Evolutionary conservation across 1,284 basidiomycete species (phyloP).

Genomic region (Ustilago sp.): DNA sequence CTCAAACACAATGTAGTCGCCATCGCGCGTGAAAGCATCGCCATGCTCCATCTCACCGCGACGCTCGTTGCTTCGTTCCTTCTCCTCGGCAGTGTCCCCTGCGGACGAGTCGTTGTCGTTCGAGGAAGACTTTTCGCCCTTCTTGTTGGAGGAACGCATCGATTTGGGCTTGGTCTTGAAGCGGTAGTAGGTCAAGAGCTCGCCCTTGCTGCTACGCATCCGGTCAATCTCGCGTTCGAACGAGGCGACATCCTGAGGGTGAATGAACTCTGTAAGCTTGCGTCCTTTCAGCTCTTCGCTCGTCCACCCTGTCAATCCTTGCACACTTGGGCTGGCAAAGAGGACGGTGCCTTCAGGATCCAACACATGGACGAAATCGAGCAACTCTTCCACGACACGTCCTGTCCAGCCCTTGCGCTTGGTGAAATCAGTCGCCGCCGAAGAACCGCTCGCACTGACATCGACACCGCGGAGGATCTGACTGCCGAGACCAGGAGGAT

Average conservation of each 20-base stretch:
- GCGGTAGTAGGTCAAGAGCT: conserved; percentile 60
- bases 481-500: conserved; percentile 54
- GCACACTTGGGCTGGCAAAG: conserved; percentile 57
- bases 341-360: conserved; percentile 55
- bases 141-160: conserved; percentile 29
- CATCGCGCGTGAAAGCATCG: conserved; percentile 46
- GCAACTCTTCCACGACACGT: conserved; percentile 61
- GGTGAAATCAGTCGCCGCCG: conserved; percentile 61
- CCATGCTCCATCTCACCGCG: conserved; percentile 43
- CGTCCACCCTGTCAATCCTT: conserved; percentile 60
- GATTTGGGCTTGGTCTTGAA: conserved; percentile 57
- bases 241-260: conserved; percentile 58
- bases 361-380: conserved; percentile 64
- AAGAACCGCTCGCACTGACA: conserved; percentile 47
- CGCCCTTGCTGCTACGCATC: conserved; percentile 48
- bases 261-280: conserved; percentile 58
- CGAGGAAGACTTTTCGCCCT: conserved; percentile 26
- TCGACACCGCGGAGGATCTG: conserved; percentile 54
- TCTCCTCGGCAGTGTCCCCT: conserved; percentile 39
- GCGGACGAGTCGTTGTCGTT: conserved; percentile 41
- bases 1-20: conserved; percentile 62
- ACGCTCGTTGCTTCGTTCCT: conserved; percentile 31
- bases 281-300: conserved; percentile 58
- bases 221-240: conserved; percentile 54
- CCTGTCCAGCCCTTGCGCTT: conserved; percentile 64